Conservation (phyloP, 306 rosid genomes). For the Astragalus glycyphyllos region DNA sequence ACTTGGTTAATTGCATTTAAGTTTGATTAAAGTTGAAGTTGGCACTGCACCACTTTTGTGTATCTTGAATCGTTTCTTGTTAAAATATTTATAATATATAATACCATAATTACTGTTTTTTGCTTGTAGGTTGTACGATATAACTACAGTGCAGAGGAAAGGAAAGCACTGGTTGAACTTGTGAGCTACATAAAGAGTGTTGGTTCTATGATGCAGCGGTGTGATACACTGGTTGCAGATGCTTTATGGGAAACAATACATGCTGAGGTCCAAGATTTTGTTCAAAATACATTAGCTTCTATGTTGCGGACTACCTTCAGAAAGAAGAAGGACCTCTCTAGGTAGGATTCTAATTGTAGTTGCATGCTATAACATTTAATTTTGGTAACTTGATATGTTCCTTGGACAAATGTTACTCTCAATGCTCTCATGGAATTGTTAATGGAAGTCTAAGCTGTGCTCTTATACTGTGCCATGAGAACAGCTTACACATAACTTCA, state of each 20-base stretch:
- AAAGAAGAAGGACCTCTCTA: conserved; percentile 96
- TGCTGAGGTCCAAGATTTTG: conserved; percentile 99
- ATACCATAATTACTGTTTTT: conserved; percentile 26
- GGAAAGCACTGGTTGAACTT: conserved; percentile 90
- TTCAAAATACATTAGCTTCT: conserved; percentile 90
- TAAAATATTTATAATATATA: conserved; percentile 19
- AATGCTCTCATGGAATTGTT: conserved; percentile 18
- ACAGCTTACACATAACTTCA: background rate
- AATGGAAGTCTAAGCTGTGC: conserved; percentile 27
- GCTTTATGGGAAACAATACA: conserved; percentile 99
- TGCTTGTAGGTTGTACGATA: conserved; percentile 83
- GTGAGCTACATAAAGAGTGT: conserved; percentile 95
- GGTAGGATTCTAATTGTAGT: conserved; percentile 56
- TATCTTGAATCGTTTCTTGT: conserved; percentile 29
- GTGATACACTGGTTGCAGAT: conserved; percentile 92
- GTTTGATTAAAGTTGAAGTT: conserved; percentile 29
- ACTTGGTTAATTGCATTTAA: background rate
- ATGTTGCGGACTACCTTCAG: conserved; percentile 95
- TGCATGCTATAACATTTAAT: conserved; percentile 10
- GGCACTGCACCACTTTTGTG: conserved; percentile 2
- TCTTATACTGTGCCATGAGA: conserved; percentile 26
- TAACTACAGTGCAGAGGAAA: conserved; percentile 88
- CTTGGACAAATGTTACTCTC: conserved; percentile 23
- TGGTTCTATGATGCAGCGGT: conserved; percentile 95
- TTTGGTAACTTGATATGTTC: conserved; percentile 28